Base-by-base conservation (phyloP, 441 rosid species). In the Erodium texanum region DNA sequence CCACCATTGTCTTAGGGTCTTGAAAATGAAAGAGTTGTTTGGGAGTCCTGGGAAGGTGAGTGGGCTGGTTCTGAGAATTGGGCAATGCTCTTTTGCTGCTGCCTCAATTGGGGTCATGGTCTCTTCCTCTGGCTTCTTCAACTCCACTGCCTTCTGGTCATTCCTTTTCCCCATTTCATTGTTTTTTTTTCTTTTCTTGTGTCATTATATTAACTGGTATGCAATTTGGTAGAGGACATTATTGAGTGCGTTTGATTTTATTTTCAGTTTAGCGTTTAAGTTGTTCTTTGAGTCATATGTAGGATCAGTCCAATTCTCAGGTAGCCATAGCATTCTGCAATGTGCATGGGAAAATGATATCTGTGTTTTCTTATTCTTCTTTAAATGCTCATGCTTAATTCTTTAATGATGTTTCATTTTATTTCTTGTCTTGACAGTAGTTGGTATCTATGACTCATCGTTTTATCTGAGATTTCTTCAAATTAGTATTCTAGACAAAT, bases 111-210 rank as follows among this genome's bases (percentile, higher is more conserved):
- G 75, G 7, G 71, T 79, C 62, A 84, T 84, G 88, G 79, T 79
- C 19, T 80, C 82, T 66, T 74, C 81, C 61, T 69, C 56, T 62
- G 82, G 78, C 66, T 82, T 84, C 75, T 77, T 76, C 24, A 74
- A 70, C 65, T 74, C 76, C 69, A 82, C 88, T 69, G 86, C 86
- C 66, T 82, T 82, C 80, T 84, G 86, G 86, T 84, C 8, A 80
- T 27, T 54, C 20, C 24, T 34, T 48, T 62, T 23, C n/a, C 12
- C 27, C 19, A 18, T 3, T n/a, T 24, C 22, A 1, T 5, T n/a
- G 32, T 15, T 20, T 7, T 8, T 23, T 29, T 3, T 10, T 45
- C 12, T 38, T 19, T 3, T 36, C 12, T 43, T 43, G n/a, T 43
- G 4, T 43, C 5, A 1, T 43, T 48, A 12, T 50, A 7, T 50